These are phyloP conservation scores for Hypoxylon intermedium DNA, from an alignment of 495 filamentous ascomycete genomes.

Conservation along the genomic window DNA sequence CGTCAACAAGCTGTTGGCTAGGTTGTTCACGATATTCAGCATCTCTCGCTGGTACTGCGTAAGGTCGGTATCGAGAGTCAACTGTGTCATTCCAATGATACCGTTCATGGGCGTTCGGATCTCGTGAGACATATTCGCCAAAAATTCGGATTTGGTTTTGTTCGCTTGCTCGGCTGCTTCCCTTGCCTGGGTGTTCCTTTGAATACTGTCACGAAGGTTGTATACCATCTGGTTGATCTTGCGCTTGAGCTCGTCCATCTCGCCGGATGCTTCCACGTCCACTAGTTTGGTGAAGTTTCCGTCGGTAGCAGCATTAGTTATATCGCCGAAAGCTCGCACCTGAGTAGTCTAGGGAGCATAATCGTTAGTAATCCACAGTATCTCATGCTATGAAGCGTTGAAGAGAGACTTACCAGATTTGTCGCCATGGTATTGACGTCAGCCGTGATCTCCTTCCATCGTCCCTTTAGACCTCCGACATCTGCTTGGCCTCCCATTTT, in stretches of 20 bases:
- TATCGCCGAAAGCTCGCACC: conserved; percentile 96
- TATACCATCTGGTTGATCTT: conserved; percentile 99
- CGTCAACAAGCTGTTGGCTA: conserved; percentile 95
- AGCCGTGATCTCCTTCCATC: conserved; percentile 98
- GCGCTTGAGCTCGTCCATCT: conserved; percentile 98
- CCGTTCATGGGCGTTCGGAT: conserved; percentile 93
- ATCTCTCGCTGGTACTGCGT: conserved; percentile 96
- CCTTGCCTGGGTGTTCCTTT: conserved; percentile 94
- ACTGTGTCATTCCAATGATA: conserved; percentile 94
- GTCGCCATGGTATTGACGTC: conserved; percentile 99
- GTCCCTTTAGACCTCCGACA: conserved; percentile 88
- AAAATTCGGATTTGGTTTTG: conserved; percentile 97
- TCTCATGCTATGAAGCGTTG: neutral
- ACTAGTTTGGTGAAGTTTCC: conserved; percentile 97
- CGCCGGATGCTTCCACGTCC: conserved; percentile 96
- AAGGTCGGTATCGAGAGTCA: conserved; percentile 94
- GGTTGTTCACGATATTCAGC: conserved; percentile 97
- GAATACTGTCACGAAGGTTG: conserved; percentile 93
- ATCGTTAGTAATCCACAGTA: conserved; percentile 10
- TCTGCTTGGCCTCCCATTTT: conserved; percentile 99
- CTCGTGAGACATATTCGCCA: conserved; percentile 99
- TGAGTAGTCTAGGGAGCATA: conserved; percentile 72
- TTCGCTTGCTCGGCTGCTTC: conserved; percentile 97
- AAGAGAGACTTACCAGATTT: conserved; percentile 66
- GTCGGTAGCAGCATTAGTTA: conserved; percentile 94